Percentiles rank a stretch among this genome's conserved stretches.
phyloP scores from a whole-genome alignment of 768 basidiomycete species.

The Omphalotus guepiniiformis region DNA sequence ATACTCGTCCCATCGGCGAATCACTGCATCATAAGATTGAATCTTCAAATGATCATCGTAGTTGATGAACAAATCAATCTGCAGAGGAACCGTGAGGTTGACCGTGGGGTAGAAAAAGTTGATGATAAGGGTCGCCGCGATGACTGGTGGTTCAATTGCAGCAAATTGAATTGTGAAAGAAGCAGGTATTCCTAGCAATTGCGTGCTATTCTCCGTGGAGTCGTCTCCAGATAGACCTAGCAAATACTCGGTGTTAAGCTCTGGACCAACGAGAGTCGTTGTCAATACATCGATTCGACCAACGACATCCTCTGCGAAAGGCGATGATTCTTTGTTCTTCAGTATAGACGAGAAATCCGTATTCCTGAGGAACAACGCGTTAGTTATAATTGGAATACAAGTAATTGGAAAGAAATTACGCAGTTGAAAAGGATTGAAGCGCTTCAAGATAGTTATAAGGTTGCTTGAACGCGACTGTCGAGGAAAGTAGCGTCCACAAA shows the following conservation, averaged over 20 bases:
- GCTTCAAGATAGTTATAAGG: slow-evolving; percentile 2
- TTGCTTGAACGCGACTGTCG: not conserved
- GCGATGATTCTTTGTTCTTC: not conserved
- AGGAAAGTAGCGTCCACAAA: not conserved
- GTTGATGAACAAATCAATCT: slow-evolving; percentile 7
- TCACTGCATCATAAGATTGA: slow-evolving; percentile 6
- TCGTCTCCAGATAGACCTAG: slow-evolving; percentile 3
- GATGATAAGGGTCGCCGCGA: slow-evolving; percentile 3
- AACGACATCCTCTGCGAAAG: not conserved
- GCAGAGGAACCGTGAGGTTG: slow-evolving; percentile 7
- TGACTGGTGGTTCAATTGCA: slow-evolving; percentile 7
- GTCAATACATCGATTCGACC: slow-evolving; percentile 1
- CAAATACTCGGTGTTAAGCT: slow-evolving; percentile 7
- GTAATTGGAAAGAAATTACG: not conserved
- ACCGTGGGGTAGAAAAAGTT: slow-evolving; percentile 3
- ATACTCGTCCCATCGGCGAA: slow-evolving; percentile 2
- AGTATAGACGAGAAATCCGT: not conserved
- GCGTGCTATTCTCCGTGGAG: slow-evolving; percentile 2
- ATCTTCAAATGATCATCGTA: slow-evolving; percentile 10
- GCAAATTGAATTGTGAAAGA: not conserved
- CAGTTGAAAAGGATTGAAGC: not conserved
- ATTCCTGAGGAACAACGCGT: not conserved
- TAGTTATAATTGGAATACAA: not conserved
- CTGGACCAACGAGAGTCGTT: slow-evolving; percentile 4
- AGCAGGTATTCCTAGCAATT: slow-evolving; percentile 5